A percentile compares a stretch with the other conserved stretches of the same genome.
Evolutionary conservation across 1,284 basidiomycete species (phyloP).

Genomic region (Somion occarium): DNA sequence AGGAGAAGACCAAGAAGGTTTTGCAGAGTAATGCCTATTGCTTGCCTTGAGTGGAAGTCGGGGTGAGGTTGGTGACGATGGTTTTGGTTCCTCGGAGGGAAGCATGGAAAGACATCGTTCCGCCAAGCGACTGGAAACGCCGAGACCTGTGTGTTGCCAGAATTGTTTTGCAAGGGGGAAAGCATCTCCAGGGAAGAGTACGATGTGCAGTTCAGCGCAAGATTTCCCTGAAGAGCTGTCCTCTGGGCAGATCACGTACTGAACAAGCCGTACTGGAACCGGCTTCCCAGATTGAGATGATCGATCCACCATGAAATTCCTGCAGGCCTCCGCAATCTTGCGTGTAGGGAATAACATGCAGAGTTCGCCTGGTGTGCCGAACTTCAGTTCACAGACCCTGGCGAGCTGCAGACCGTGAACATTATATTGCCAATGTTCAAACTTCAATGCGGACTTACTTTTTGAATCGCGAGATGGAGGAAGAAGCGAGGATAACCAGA

Average conservation of each 20-base stretch:
- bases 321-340: slow-evolving; percentile 68
- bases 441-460: slow-evolving; percentile 46
- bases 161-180: slow-evolving; percentile 82
- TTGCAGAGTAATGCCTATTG: slow-evolving; percentile 64
- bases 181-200: slow-evolving; percentile 68
- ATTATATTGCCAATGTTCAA: neutral
- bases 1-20: slow-evolving; percentile 23
- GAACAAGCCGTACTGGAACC: slow-evolving; percentile 61
- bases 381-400: slow-evolving; percentile 70
- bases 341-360: slow-evolving; percentile 80
- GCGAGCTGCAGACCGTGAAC: slow-evolving; percentile 55
- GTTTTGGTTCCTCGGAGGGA: slow-evolving; percentile 28
- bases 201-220: slow-evolving; percentile 69
- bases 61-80: slow-evolving; percentile 21
- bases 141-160: slow-evolving; percentile 94
- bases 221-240: slow-evolving; percentile 28
- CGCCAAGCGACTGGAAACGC: slow-evolving; percentile 85
- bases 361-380: slow-evolving; percentile 63
- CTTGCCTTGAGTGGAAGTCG: slow-evolving; percentile 37
- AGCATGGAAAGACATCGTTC: slow-evolving; percentile 78
- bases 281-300: slow-evolving; percentile 36
- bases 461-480: slow-evolving; percentile 84
- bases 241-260: slow-evolving; percentile 69
- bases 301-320: slow-evolving; percentile 66
- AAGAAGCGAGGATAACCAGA: slow-evolving; percentile 98